phyloP scores from a whole-genome alignment of 1,284 basidiomycete species.

The Vanrija pseudolonga region DNA sequence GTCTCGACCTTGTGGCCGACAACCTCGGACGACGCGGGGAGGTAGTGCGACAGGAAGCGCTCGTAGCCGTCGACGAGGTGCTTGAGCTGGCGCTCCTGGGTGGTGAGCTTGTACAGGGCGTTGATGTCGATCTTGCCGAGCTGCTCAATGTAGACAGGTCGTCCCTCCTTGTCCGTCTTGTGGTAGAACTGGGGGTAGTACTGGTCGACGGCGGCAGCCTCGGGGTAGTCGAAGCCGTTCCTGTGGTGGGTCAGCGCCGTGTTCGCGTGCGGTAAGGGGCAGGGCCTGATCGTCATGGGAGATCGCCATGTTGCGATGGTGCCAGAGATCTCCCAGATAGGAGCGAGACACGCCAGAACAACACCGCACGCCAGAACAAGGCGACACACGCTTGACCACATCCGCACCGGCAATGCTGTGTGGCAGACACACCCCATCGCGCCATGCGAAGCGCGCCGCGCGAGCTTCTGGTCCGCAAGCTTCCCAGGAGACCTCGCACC shows the following conservation, averaged over 20 bases:
- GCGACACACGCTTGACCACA: too few species aligned
- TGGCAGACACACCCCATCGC: too few species aligned
- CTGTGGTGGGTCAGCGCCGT: slow-evolving; percentile 48
- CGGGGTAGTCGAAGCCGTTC: slow-evolving; percentile 78
- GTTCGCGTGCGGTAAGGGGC: background rate
- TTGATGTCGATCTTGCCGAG: slow-evolving; percentile 86
- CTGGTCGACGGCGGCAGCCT: slow-evolving; percentile 78
- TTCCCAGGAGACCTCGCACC: too few species aligned
- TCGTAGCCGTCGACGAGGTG: slow-evolving; percentile 94
- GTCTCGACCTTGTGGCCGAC: slow-evolving; percentile 88
- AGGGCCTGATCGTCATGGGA: too few species aligned
- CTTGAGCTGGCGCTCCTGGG: slow-evolving; percentile 82
- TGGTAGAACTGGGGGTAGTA: slow-evolving; percentile 97
- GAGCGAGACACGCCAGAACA: background rate
- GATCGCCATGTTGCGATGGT: too few species aligned
- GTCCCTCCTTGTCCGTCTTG: slow-evolving; percentile 93
- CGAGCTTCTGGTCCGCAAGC: too few species aligned
- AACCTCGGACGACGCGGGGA: slow-evolving; percentile 70
- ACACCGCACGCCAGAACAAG: background rate
- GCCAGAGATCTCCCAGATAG: too few species aligned
- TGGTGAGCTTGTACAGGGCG: slow-evolving; percentile 75
- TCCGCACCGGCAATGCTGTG: too few species aligned
- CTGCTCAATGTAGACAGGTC: slow-evolving; percentile 91
- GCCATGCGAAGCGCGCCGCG: too few species aligned
- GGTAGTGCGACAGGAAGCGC: slow-evolving; percentile 70